These are phyloP conservation scores for Bimuria novae-zelandiae DNA, from an alignment of 2,329 filamentous ascomycete species.

Conservation along the genomic window DNA sequence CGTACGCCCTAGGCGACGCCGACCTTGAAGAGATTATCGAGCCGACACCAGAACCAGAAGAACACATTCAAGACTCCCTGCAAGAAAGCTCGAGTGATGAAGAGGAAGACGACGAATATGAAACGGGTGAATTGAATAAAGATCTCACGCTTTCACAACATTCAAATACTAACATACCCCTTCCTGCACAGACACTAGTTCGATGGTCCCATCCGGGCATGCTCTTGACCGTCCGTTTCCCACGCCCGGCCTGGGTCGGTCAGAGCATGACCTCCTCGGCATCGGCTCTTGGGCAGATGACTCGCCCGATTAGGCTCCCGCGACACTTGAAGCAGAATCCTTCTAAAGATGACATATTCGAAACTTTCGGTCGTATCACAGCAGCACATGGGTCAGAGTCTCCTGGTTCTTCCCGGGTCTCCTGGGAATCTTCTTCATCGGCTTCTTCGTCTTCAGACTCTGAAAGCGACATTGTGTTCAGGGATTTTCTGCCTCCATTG, in stretches of 20 bases:
- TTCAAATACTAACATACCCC: conserved; percentile 67
- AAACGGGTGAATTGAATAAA: conserved; percentile 47
- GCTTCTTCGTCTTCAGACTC: conserved; percentile 44
- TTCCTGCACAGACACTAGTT: conserved; percentile 63
- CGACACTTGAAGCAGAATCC: conserved; percentile 30
- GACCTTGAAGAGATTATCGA: conserved; percentile 61
- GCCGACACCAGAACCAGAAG: conserved; percentile 5
- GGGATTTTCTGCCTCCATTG: conserved; percentile 54
- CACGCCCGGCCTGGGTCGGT: conserved; percentile 51
- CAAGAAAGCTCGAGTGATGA: conserved; percentile 76
- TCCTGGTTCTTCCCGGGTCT: conserved; percentile 33
- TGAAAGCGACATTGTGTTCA: conserved; percentile 47
- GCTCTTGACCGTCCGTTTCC: conserved; percentile 48
- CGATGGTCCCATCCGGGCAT: conserved; percentile 62
- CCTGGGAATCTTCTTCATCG: conserved; percentile 45
- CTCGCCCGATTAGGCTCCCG: conserved; percentile 34
- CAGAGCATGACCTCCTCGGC: conserved; percentile 44
- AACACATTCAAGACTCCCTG: conserved; percentile 32
- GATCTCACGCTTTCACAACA: conserved; percentile 59
- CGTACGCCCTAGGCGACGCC: conserved; percentile 64
- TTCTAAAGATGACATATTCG: conserved; percentile 59
- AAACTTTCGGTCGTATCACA: conserved; percentile 62
- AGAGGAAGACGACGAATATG: conserved; percentile 74
- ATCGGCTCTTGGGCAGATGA: conserved; percentile 16
- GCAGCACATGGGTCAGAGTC: conserved; percentile 31